These are phyloP conservation scores for Mycena belliarum DNA, from an alignment of 768 basidiomycete species.

Conservation along the genomic window DNA sequence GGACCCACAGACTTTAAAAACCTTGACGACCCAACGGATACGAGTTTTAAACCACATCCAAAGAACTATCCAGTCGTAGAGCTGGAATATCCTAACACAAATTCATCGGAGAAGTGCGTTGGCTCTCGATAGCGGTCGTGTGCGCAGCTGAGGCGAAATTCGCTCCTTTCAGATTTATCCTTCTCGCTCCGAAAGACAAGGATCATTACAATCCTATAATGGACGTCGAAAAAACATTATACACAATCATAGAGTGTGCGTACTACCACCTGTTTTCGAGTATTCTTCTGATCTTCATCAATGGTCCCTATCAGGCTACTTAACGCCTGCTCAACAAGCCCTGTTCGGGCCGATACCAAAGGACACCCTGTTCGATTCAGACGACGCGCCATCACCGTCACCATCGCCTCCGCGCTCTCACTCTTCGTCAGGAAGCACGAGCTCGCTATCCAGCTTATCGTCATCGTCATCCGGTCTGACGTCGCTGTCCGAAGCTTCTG, in stretches of 20 bases:
- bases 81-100: conserved; percentile 76
- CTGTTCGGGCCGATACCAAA: conserved; percentile 69
- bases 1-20: conserved; percentile 64
- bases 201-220: conserved; percentile 87
- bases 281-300: conserved; percentile 7
- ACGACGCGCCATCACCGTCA: conserved; percentile 36
- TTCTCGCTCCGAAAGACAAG: conserved; percentile 79
- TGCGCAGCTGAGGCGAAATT: neutral
- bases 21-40: conserved; percentile 61
- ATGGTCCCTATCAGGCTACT: conserved; percentile 50
- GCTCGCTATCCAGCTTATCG: conserved; percentile 29
- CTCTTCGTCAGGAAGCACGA: conserved; percentile 25
- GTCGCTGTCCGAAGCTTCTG: conserved; percentile 33
- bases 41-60: conserved; percentile 61
- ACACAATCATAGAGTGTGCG: conserved; percentile 73
- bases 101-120: conserved; percentile 66
- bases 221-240: conserved; percentile 71
- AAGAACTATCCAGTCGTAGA: conserved; percentile 65
- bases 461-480: conserved; percentile 32
- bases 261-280: conserved; percentile 3
- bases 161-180: conserved; percentile 55
- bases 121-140: conserved; percentile 1
- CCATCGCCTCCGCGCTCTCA: conserved; percentile 41
- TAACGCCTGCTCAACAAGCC: conserved; percentile 63
- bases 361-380: conserved; percentile 39